Base-by-base conservation (phyloP, 1,284 basidiomycete genomes). In the Moesziomyces aphidis region DNA sequence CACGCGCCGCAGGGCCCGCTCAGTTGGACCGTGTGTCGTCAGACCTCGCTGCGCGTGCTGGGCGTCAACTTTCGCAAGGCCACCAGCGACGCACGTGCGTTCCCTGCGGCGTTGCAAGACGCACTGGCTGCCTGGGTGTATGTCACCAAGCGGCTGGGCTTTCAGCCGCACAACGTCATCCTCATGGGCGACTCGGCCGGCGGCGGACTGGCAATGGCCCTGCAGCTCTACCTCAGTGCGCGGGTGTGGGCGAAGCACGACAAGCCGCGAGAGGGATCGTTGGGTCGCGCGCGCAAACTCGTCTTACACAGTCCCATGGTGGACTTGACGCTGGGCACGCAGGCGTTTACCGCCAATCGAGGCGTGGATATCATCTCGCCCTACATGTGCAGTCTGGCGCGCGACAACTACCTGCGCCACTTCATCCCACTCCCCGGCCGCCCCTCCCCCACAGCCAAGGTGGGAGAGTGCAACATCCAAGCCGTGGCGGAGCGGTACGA, bases 11-110 rank as follows among this genome's bases (percentile, higher is more conserved):
- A 64, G 34, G 68, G 68, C 0, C 62, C 68, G 6, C 55, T 71
- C 4, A 46, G 50, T 2, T 65, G 68, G 68, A 65, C 50, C 3
- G 68, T 71, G 1, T 65, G 68, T 23, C 31, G 62, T 5, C 68
- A 71, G 21, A 65, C 68, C 1, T 65, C 58, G n/a, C 42, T 71
- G 26, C 58, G 68, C 6, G 62, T 71, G 19, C 52, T 71, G 22
- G 68, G 68, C 1, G 68, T 71, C 23, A 65, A 65, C 49, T 71
- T 65, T 24, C 43, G 68, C 26, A 71, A 65, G 34, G 62, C 68
- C 5, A 71, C 68, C 5, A 43, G 9, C 7, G 68, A 65, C 21
- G 5, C 15, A 0, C 11, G 46, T 2, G 61, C 55, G 1, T 71
- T 71, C 22, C 68, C 68, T 0, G 68, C 68, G 1, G 62, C 62